Evolutionary conservation across 768 basidiomycete genomes (phyloP).

Genomic region (Russula earlei): DNA sequence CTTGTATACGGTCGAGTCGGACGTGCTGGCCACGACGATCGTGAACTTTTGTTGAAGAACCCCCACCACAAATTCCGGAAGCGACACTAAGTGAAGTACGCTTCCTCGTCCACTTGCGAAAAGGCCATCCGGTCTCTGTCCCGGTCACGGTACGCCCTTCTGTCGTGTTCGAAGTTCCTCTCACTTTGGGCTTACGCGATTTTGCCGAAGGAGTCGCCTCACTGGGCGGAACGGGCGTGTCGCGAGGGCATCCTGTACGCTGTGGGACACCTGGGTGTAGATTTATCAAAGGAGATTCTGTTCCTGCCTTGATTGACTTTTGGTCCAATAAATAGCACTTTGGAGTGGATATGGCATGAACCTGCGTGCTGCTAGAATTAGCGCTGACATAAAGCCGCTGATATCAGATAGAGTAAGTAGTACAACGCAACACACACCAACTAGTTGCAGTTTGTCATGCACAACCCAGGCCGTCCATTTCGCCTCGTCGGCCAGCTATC

Average conservation of each 20-base stretch:
- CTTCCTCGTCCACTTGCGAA: background rate
- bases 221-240: constrained; percentile 18
- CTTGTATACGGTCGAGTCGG: background rate
- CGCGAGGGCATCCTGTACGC: constrained; percentile 17
- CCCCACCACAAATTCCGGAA: constrained; percentile 2
- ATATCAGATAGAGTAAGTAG: too few relatives aligned
- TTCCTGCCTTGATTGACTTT: constrained; percentile 6
- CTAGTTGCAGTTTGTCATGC: background rate
- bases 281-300: constrained; percentile 21
- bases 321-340: too few relatives aligned
- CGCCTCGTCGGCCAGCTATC: background rate
- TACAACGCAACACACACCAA: background rate
- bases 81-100: background rate
- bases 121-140: background rate
- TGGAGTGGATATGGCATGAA: too few relatives aligned
- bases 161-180: background rate
- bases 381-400: too few relatives aligned
- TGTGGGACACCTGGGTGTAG: constrained; percentile 22
- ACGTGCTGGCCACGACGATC: too few relatives aligned
- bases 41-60: constrained; percentile 1
- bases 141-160: constrained; percentile 9
- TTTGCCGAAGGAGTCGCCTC: constrained; percentile 4
- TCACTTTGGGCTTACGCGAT: background rate
- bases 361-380: too few relatives aligned
- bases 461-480: background rate